A percentile compares a stretch with the other conserved stretches of the same genome.
phyloP scores from a whole-genome alignment of 768 basidiomycete species.

The Mycena latifolia region DNA sequence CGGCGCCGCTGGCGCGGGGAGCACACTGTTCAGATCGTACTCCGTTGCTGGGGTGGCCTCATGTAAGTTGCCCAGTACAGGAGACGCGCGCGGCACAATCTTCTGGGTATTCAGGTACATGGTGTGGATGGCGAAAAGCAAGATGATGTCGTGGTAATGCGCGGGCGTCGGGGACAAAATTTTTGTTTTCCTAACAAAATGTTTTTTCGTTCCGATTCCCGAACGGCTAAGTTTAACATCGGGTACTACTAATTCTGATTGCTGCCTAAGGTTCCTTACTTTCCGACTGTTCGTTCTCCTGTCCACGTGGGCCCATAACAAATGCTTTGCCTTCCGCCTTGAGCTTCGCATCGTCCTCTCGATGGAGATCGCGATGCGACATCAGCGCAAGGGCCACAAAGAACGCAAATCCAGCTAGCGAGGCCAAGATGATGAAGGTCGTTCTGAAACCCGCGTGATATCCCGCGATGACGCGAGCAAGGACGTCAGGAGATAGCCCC shows the following conservation, averaged over 20 bases:
- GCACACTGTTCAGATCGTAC: slow-evolving; percentile 37
- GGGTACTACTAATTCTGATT: neutral
- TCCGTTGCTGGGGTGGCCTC: slow-evolving; percentile 33
- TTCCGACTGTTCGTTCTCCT: neutral
- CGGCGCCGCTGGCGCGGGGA: slow-evolving; percentile 27
- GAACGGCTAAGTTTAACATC: neutral
- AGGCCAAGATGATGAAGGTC: slow-evolving; percentile 38
- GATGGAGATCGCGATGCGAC: slow-evolving; percentile 36
- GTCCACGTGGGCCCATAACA: slow-evolving; percentile 23
- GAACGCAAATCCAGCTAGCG: slow-evolving; percentile 37
- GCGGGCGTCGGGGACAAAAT: slow-evolving; percentile 1
- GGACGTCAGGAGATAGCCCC: slow-evolving; percentile 18
- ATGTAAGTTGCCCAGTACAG: slow-evolving; percentile 25
- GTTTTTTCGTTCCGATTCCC: neutral
- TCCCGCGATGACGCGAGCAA: slow-evolving; percentile 27
- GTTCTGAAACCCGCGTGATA: slow-evolving; percentile 38
- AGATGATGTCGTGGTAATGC: neutral
- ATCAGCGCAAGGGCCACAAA: slow-evolving; percentile 35
- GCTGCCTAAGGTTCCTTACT: slow-evolving; percentile 13
- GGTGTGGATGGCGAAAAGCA: neutral
- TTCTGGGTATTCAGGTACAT: slow-evolving; percentile 24
- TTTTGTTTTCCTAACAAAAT: slow-evolving; percentile 14
- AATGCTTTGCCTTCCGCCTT: slow-evolving; percentile 36
- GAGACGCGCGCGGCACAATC: slow-evolving; percentile 14
- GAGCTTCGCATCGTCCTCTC: slow-evolving; percentile 37